A percentile compares a stretch with the other conserved stretches of the same genome.
Conservation (phyloP, 768 basidiomycete genomes). For the Coprinellus micaceus region DNA sequence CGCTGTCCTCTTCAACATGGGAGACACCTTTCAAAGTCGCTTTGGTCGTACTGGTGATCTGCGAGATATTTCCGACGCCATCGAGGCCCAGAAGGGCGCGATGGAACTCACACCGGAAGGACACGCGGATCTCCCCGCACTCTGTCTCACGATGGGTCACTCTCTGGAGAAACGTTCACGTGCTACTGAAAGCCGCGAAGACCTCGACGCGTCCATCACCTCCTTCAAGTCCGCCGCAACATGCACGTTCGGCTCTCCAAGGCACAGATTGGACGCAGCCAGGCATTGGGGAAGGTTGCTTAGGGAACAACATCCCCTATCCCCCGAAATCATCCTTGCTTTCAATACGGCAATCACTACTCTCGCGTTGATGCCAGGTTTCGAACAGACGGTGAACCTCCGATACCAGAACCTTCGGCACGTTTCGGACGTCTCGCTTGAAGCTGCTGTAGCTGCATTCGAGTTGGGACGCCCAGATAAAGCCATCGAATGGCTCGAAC, state of each 20-base stretch:
- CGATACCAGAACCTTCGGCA: background rate
- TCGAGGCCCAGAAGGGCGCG: slow-evolving; percentile 1
- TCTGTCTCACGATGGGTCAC: too few relatives aligned
- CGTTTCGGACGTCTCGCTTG: background rate
- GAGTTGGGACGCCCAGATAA: slow-evolving; percentile 14
- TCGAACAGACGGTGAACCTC: slow-evolving; percentile 3
- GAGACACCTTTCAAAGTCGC: too few relatives aligned
- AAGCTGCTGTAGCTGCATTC: slow-evolving; percentile 26
- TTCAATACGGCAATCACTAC: background rate
- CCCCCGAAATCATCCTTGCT: background rate
- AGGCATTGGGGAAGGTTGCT: background rate
- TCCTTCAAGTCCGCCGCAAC: too few relatives aligned
- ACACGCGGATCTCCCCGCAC: background rate
- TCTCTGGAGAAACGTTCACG: slow-evolving; percentile 4
- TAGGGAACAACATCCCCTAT: background rate
- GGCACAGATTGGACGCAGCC: background rate
- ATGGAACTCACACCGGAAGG: background rate
- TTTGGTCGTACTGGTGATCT: background rate
- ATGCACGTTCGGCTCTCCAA: too few relatives aligned
- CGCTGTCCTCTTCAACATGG: background rate
- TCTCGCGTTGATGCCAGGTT: background rate
- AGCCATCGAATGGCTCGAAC: slow-evolving; percentile 32
- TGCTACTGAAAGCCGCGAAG: slow-evolving; percentile 8
- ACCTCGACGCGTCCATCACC: slow-evolving; percentile 8
- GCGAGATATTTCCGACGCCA: slow-evolving; percentile 15